Evolutionary conservation across 371 early-diverging fungal species (phyloP).

Genomic region (Apophysomyces trapeziformis): DNA sequence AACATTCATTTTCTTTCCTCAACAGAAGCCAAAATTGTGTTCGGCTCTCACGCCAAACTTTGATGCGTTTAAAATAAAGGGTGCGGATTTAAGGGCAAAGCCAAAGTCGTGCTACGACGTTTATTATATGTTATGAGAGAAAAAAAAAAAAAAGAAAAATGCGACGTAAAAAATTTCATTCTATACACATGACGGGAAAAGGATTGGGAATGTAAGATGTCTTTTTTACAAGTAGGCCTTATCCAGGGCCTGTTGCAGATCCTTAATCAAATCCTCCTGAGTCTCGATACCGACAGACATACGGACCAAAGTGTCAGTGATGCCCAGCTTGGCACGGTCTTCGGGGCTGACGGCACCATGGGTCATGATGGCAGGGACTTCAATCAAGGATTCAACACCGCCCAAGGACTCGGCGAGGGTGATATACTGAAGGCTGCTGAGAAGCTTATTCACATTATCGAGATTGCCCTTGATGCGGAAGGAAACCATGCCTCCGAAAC

Average conservation of each 20-base stretch:
- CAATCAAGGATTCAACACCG: conserved; percentile 85
- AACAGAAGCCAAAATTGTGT: conserved; percentile 42
- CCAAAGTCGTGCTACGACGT: background rate
- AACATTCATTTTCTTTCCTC: background rate
- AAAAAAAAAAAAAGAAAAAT: too few relatives aligned
- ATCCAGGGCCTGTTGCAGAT: conserved; percentile 64
- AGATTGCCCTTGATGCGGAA: conserved; percentile 81
- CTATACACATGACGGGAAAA: background rate
- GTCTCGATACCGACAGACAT: conserved; percentile 87
- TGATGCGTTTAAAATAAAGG: conserved; percentile 11
- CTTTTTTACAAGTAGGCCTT: conserved; percentile 38
- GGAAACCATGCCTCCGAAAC: conserved; percentile 89
- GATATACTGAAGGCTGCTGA: conserved; percentile 70
- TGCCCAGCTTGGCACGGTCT: conserved; percentile 75
- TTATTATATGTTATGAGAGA: background rate
- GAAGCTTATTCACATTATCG: conserved; percentile 72
- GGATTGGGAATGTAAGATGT: background rate
- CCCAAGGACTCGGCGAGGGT: conserved; percentile 87
- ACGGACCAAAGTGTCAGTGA: conserved; percentile 84
- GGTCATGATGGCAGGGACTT: conserved; percentile 87
- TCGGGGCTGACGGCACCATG: conserved; percentile 83
- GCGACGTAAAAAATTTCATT: background rate
- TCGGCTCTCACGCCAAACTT: conserved; percentile 39
- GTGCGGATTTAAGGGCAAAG: background rate
- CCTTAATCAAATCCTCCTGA: conserved; percentile 75